Evolutionary conservation across 2,329 filamentous ascomycete species (phyloP).

Genomic region (Sclerotinia glacialis): DNA sequence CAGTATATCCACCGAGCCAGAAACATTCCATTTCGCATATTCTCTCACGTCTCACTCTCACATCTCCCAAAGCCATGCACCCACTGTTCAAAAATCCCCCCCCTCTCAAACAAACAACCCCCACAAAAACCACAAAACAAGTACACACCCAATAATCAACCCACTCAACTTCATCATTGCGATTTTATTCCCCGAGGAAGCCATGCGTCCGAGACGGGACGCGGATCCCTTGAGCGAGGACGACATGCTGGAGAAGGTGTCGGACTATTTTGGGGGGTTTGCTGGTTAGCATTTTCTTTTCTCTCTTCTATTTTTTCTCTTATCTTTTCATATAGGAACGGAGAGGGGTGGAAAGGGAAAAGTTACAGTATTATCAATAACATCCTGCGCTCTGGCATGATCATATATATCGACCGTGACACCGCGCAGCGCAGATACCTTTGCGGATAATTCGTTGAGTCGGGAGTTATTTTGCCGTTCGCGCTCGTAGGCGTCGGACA

Average conservation of each 20-base stretch:
- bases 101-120: conserved; percentile 35
- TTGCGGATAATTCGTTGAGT: conserved; percentile 83
- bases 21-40: background rate
- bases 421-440: conserved; percentile 86
- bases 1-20: background rate
- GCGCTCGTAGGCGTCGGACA: conserved; percentile 77
- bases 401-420: conserved; percentile 98
- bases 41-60: background rate
- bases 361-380: conserved; percentile 82
- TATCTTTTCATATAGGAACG: too few species aligned
- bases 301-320: background rate
- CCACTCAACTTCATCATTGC: conserved; percentile 86
- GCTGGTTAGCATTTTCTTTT: too few species aligned
- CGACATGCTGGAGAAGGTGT: conserved; percentile 87
- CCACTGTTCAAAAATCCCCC: background rate
- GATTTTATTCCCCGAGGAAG: conserved; percentile 82
- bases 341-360: background rate
- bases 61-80: background rate
- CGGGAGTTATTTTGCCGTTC: conserved; percentile 92
- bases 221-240: conserved; percentile 82
- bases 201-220: conserved; percentile 81
- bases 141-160: conserved; percentile 69
- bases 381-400: conserved; percentile 81
- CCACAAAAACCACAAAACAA: conserved; percentile 66
- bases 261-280: conserved; percentile 53